phyloP scores from a whole-genome alignment of 202 grass and related monocot genomes.

The Bolboschoenoplectus hybrid region DNA sequence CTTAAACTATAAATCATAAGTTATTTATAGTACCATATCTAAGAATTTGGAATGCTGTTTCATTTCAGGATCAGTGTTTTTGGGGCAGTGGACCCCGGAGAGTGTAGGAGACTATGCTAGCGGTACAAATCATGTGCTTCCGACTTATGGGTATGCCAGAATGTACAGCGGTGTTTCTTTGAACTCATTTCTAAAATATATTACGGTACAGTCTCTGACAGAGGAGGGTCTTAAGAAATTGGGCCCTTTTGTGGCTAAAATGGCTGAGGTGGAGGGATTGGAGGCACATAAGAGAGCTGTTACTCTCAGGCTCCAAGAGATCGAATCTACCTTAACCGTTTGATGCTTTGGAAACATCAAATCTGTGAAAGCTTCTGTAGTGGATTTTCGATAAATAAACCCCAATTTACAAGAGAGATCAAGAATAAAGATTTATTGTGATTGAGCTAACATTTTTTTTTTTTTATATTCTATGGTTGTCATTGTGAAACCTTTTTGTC shows the following conservation, averaged over 20 bases:
- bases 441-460: background rate
- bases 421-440: background rate
- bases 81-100: constrained; percentile 90
- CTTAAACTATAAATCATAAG: background rate
- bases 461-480: background rate
- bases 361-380: background rate
- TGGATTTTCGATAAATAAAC: background rate
- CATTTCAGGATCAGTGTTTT: constrained; percentile 76
- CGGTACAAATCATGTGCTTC: constrained; percentile 90
- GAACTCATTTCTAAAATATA: constrained; percentile 89
- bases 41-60: background rate
- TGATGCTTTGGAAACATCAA: constrained; percentile 14
- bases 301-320: constrained; percentile 79
- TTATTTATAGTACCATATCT: background rate
- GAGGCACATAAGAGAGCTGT: constrained; percentile 95
- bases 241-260: constrained; percentile 72
- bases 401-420: background rate
- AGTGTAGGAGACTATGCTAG: constrained; percentile 91
- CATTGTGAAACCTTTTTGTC: background rate
- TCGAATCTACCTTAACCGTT: constrained; percentile 55
- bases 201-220: constrained; percentile 77
- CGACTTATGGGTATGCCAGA: constrained; percentile 91
- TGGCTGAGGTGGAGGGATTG: constrained; percentile 88
- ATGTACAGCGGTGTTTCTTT: constrained; percentile 96
- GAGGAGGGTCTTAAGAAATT: constrained; percentile 79